Conservation (phyloP, 176 grass and related monocot species). For the Elaeis guineensis region DNA sequence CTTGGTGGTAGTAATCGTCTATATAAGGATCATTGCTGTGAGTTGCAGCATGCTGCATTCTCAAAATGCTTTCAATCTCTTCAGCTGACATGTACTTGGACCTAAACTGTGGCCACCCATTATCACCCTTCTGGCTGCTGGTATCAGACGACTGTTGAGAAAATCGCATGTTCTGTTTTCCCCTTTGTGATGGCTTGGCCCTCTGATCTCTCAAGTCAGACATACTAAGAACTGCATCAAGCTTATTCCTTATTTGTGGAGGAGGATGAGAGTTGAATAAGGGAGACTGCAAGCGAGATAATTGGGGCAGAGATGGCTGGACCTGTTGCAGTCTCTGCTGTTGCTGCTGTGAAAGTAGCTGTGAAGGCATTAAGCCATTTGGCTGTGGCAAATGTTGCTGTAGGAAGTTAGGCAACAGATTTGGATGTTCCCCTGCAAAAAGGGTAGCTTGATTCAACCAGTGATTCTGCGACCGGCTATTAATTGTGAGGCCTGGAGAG, state of each 20-base stretch:
- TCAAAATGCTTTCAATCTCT: constrained; percentile 17
- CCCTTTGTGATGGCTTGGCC: constrained; percentile 1
- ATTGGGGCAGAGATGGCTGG: constrained; percentile 4
- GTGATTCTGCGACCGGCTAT: not conserved
- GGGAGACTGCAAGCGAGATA: not conserved
- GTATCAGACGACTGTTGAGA: constrained; percentile 5
- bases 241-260: not conserved
- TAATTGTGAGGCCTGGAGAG: not conserved
- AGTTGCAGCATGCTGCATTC: constrained; percentile 9
- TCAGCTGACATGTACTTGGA: constrained; percentile 14
- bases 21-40: constrained; percentile 9
- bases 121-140: constrained; percentile 6
- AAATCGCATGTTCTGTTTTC: constrained; percentile 7
- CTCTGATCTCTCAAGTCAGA: constrained; percentile 8
- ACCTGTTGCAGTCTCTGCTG: constrained; percentile 1
- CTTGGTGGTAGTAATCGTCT: constrained; percentile 16
- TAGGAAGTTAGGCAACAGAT: not conserved
- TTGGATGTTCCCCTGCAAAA: not conserved
- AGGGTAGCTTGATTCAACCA: constrained; percentile 6
- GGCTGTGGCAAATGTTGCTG: not conserved
- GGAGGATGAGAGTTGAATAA: constrained; percentile 5
- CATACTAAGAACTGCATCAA: constrained; percentile 7
- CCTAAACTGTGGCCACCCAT: constrained; percentile 7
- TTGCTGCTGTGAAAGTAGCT: constrained; percentile 11
- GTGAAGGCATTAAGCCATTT: constrained; percentile 2